These are phyloP conservation scores for Phytopythium boreale DNA, from an alignment of 352 stramenopile species.

Conservation along the genomic window DNA sequence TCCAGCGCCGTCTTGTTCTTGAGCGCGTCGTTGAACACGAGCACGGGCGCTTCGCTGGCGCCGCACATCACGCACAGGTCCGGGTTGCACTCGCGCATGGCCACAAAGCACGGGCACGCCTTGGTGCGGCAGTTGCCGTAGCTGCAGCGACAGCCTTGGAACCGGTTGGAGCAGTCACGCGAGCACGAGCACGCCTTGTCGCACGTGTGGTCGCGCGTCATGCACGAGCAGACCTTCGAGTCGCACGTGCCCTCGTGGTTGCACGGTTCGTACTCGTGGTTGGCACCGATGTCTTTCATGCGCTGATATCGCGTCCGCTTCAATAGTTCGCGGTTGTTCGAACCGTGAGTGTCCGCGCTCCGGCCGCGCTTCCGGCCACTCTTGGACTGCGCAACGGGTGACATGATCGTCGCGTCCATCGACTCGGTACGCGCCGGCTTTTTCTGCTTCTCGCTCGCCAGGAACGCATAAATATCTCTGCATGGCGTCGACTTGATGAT, in stretches of 20 bases:
- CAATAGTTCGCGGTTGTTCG: conserved; percentile 59
- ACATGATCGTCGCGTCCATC: conserved; percentile 34
- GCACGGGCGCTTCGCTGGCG: conserved; percentile 45
- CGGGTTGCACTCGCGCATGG: conserved; percentile 53
- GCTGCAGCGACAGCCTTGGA: conserved; percentile 50
- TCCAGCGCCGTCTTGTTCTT: conserved; percentile 35
- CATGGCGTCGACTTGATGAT: conserved; percentile 59
- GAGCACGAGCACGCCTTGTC: conserved; percentile 85
- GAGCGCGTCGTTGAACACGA: conserved; percentile 38
- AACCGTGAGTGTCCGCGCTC: conserved; percentile 28
- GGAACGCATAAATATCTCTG: conserved; percentile 45
- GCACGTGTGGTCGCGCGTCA: conserved; percentile 73
- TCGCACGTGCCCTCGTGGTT: conserved; percentile 69
- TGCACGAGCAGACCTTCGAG: conserved; percentile 60
- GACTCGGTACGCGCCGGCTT: conserved; percentile 17
- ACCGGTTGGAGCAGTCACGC: conserved; percentile 66
- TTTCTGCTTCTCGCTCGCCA: conserved; percentile 40
- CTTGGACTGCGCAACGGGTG: conserved; percentile 29
- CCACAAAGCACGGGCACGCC: conserved; percentile 57
- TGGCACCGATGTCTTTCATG: conserved; percentile 51
- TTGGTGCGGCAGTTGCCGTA: conserved; percentile 61
- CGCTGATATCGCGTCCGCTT: conserved; percentile 66
- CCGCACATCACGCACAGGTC: conserved; percentile 59
- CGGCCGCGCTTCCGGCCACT: conserved; percentile 45
- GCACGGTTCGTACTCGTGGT: conserved; percentile 80